A percentile compares a stretch with the other conserved stretches of the same genome.
Evolutionary conservation across 1,284 basidiomycete genomes (phyloP).

Genomic region (Trametes versicolor): DNA sequence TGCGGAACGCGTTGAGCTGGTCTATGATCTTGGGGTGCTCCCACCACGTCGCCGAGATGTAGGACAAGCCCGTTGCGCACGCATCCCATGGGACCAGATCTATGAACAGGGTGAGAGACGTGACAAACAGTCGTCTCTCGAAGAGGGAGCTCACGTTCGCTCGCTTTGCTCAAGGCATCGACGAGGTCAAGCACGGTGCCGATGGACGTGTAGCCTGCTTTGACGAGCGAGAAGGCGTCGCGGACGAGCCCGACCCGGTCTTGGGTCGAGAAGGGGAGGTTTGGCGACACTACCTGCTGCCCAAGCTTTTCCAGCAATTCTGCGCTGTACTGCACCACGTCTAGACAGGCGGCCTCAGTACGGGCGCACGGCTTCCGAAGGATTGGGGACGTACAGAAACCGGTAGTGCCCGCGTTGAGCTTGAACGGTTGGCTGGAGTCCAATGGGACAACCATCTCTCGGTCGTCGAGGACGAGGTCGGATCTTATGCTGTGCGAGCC

Average conservation of each 20-base stretch:
- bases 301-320: conserved; percentile 86
- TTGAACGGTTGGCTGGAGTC: conserved; percentile 81
- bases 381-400: conserved; percentile 49
- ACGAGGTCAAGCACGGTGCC: conserved; percentile 83
- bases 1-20: conserved; percentile 69
- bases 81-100: conserved; percentile 75
- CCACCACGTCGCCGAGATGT: conserved; percentile 82
- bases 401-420: conserved; percentile 90
- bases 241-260: conserved; percentile 92
- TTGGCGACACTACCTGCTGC: conserved; percentile 73
- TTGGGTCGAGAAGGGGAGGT: conserved; percentile 63
- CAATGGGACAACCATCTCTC: conserved; percentile 74
- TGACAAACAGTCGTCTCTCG: conserved; percentile 59
- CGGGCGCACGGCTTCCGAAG: conserved; percentile 55
- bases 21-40: conserved; percentile 74
- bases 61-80: conserved; percentile 63
- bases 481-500: conserved; percentile 73
- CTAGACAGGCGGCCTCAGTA: conserved; percentile 53
- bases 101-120: conserved; percentile 69
- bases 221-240: conserved; percentile 84
- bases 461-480: conserved; percentile 69
- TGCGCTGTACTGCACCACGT: conserved; percentile 89
- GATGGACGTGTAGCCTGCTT: conserved; percentile 81
- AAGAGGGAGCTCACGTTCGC: neutral
- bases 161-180: neutral